Evolutionary conservation across 306 rosid species (phyloP).

Genomic region (Heteromeles arbutifolia): DNA sequence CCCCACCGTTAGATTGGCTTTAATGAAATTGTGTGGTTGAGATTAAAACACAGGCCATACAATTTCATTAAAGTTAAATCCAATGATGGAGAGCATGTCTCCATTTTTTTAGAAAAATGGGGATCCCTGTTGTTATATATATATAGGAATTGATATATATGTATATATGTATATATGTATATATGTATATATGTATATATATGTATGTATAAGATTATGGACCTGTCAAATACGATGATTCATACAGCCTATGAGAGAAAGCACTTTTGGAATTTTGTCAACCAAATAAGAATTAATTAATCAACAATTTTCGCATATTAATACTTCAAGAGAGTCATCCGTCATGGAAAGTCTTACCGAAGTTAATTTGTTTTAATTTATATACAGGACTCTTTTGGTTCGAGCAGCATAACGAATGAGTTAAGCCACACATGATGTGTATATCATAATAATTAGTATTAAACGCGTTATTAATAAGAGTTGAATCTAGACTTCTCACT

Average conservation of each 20-base stretch:
- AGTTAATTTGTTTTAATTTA: background rate
- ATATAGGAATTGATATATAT: too few relatives aligned
- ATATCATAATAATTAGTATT: too few relatives aligned
- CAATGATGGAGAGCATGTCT: too few relatives aligned
- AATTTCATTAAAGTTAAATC: too few relatives aligned
- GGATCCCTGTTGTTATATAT: too few relatives aligned
- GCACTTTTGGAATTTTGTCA: background rate
- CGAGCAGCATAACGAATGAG: background rate
- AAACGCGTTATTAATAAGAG: accelerated
- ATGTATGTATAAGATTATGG: background rate
- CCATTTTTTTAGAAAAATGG: too few relatives aligned
- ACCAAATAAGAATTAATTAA: background rate
- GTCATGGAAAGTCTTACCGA: background rate
- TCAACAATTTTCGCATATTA: too few relatives aligned
- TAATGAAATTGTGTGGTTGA: too few relatives aligned
- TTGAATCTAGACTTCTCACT: too few relatives aligned
- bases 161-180: too few relatives aligned
- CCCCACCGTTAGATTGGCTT: too few relatives aligned
- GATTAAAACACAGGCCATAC: too few relatives aligned
- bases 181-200: background rate
- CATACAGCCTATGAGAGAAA: background rate
- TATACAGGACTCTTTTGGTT: background rate
- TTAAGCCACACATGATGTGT: background rate
- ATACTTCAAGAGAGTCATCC: background rate
- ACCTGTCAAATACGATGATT: background rate